Conservation (phyloP, 2,329 filamentous ascomycete genomes). For the Fusarium humuli region DNA sequence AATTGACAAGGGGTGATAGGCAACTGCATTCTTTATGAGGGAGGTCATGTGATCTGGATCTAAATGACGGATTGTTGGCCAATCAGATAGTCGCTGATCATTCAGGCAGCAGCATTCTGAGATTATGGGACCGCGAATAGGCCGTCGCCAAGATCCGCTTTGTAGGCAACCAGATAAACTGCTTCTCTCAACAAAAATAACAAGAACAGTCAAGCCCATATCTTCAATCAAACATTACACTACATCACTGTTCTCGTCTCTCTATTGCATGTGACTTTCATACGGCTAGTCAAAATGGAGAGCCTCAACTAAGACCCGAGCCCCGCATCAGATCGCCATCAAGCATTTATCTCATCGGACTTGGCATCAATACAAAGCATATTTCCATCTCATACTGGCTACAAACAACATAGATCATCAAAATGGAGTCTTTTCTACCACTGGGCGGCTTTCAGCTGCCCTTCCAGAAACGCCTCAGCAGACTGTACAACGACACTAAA, state of each 20-base stretch:
- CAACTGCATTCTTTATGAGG: constrained; percentile 18
- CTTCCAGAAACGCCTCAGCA: constrained; percentile 72
- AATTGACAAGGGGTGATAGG: constrained; percentile 23
- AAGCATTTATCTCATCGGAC: constrained; percentile 27
- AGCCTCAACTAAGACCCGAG: constrained; percentile 25
- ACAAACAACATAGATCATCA: background rate
- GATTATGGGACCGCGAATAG: constrained; percentile 42
- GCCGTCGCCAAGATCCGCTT: constrained; percentile 47
- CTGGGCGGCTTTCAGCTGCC: constrained; percentile 66
- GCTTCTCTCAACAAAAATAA: constrained; percentile 31
- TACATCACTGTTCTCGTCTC: background rate
- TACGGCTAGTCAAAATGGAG: background rate
- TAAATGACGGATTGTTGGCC: background rate
- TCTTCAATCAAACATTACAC: background rate
- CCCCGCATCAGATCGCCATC: constrained; percentile 37
- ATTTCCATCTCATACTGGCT: background rate
- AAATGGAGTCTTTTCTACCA: constrained; percentile 65
- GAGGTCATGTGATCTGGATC: constrained; percentile 1
- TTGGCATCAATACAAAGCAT: constrained; percentile 8
- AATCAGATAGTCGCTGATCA: constrained; percentile 31
- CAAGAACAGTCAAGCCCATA: constrained; percentile 5
- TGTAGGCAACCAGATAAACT: constrained; percentile 48
- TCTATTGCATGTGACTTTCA: constrained; percentile 11
- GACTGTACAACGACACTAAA: constrained; percentile 85
- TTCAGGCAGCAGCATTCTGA: constrained; percentile 47